Base-by-base conservation (phyloP, 2,329 filamentous ascomycete species). In the Aureobasidium mangrovei region DNA sequence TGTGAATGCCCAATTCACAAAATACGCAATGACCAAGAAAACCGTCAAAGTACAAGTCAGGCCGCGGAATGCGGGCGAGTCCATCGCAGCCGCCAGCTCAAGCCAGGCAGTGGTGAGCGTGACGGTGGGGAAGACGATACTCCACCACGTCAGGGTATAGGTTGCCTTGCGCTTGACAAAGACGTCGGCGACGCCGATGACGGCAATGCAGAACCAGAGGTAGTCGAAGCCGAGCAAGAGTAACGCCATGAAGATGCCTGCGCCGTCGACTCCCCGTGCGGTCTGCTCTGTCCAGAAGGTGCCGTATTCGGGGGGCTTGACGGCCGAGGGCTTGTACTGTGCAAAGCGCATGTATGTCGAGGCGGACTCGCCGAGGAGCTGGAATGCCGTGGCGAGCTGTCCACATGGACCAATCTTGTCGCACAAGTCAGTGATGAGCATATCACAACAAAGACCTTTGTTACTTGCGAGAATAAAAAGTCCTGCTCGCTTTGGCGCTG, bases 41-140 rank as follows among this genome's bases (percentile, higher is more conserved):
- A 59, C 42, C 4, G 54, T 57, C 46, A 60, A 26, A 3, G 48
- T 49, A 26, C 44, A 40, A 4, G 42, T 41, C 7, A 58, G 12
- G 0, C 41, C 57, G 27, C 58, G 51, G 38, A 59, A 60, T 1
- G 52, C 41, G 6, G 56, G 55, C 7, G 57, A 60, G 44, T 60
- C 52, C 55, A 57, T 58, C 12, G 47, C 33, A 24, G 39, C 54
- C 4, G 57, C 49, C 32, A 60, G 38, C 12, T 48, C 38, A 26
- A 58, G 26, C 43, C 43, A 55, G 8, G 58, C 53, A 3, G 57
- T 58, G 2, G 58, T 54, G 2, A 57, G 29, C 3, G 58, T 60
- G 3, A 54, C 54, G 12, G 45, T 53, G 1, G 58, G 58, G 52
- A 60, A 57, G 28, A 60, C 57, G 4, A 56, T 38, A 18, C 32